A percentile compares a stretch with the other conserved stretches of the same genome.
These are phyloP conservation scores for Zygnema cylindricum DNA, from an alignment of 139 green algal genomes.

Conservation along the genomic window DNA sequence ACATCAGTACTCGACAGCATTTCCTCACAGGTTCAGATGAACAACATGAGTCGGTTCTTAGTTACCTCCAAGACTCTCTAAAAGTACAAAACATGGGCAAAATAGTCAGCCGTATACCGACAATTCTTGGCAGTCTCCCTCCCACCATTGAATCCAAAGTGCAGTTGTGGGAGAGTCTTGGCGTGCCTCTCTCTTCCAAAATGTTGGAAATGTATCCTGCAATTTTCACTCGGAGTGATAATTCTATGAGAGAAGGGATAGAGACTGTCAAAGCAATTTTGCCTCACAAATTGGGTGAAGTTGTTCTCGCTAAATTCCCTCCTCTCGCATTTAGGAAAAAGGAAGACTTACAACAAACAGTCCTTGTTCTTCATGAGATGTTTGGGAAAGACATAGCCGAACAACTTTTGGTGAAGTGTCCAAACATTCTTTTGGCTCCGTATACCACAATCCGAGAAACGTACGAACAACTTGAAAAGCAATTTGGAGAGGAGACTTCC, in stretches of 20 bases:
- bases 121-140: neutral
- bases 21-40: neutral
- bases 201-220: neutral
- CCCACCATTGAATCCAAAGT: neutral
- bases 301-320: neutral
- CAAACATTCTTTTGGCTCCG: neutral
- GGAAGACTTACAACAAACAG: neutral
- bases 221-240: neutral
- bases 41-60: neutral
- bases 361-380: neutral
- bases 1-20: neutral
- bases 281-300: neutral
- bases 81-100: neutral
- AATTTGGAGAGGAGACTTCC: neutral
- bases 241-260: neutral
- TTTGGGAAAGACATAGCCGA: neutral
- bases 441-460: neutral
- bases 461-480: neutral
- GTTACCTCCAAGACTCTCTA: neutral
- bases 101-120: neutral
- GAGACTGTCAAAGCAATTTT: neutral
- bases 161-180: neutral
- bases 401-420: neutral
- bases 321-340: neutral
- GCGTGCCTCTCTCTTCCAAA: neutral